Evolutionary conservation across 2,329 filamentous ascomycete species (phyloP).

Genomic region (Nemania diffusa): DNA sequence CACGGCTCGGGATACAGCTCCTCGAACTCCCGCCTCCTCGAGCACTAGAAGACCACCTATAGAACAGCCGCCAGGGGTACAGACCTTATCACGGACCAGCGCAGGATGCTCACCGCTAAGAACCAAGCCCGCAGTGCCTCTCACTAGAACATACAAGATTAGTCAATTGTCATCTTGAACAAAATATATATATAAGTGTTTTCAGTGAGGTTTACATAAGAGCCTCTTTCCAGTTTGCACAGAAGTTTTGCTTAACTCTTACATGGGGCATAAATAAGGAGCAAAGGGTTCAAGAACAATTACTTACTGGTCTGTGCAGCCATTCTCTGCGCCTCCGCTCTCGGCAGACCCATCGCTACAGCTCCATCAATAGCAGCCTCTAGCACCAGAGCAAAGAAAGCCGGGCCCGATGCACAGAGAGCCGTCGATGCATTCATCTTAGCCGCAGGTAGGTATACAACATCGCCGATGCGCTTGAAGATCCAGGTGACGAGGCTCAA

Average conservation of each 20-base stretch:
- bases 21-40: conserved; percentile 77
- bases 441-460: conserved; percentile 72
- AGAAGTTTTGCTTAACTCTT: not conserved
- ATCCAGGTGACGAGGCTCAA: conserved; percentile 76
- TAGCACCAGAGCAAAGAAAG: conserved; percentile 79
- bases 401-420: conserved; percentile 78
- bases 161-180: conserved; percentile 2
- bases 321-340: conserved; percentile 79
- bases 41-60: conserved; percentile 78
- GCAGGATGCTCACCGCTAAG: conserved; percentile 79
- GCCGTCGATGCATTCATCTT: conserved; percentile 80
- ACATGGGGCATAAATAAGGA: not conserved
- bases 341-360: conserved; percentile 80
- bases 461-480: conserved; percentile 78
- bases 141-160: conserved; percentile 55
- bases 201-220: not conserved
- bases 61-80: conserved; percentile 80
- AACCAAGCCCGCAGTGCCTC: conserved; percentile 75
- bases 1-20: conserved; percentile 73
- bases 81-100: conserved; percentile 78
- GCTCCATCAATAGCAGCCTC: conserved; percentile 81
- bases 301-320: conserved; percentile 73
- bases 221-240: not conserved
- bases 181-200: not conserved
- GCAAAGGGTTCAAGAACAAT: not conserved